A percentile compares a stretch with the other conserved stretches of the same genome.
These are phyloP conservation scores for Neonectria magnoliae DNA, from an alignment of 2,329 filamentous ascomycete genomes.

Conservation along the genomic window DNA sequence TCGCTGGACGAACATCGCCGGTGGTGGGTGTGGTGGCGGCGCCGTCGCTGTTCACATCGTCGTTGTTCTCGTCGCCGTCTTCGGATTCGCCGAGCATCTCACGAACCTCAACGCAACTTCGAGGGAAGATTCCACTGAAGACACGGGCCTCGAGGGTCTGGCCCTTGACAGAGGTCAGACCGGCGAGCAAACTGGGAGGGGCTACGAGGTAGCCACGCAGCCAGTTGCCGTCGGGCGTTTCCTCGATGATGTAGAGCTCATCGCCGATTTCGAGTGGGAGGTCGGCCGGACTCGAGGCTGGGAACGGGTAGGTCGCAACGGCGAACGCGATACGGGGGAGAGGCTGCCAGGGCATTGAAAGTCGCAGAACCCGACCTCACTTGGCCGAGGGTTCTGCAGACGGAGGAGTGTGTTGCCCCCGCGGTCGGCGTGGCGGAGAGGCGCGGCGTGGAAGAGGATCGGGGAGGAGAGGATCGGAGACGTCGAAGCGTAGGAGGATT, in stretches of 20 bases:
- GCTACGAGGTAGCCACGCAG: slow-evolving; percentile 95
- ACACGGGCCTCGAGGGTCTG: slow-evolving; percentile 95
- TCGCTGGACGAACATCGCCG: slow-evolving; percentile 45
- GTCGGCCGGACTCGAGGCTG: slow-evolving; percentile 85
- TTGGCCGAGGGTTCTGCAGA: slow-evolving; percentile 26
- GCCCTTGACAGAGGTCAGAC: slow-evolving; percentile 88
- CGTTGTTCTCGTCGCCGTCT: slow-evolving; percentile 57
- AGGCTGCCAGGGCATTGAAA: slow-evolving; percentile 92
- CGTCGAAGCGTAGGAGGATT: slow-evolving; percentile 15
- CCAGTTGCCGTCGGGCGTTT: slow-evolving; percentile 92
- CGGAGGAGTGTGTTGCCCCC: slow-evolving; percentile 26
- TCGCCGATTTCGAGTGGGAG: slow-evolving; percentile 97
- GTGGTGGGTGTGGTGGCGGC: slow-evolving; percentile 40
- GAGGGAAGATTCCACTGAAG: slow-evolving; percentile 97
- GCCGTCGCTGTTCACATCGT: slow-evolving; percentile 47
- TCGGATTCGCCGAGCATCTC: slow-evolving; percentile 86
- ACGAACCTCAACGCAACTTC: slow-evolving; percentile 92
- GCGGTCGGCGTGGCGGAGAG: slow-evolving; percentile 28
- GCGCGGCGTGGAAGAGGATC: slow-evolving; percentile 32
- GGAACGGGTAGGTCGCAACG: slow-evolving; percentile 94
- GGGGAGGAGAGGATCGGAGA: slow-evolving; percentile 32
- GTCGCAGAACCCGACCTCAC: slow-evolving; percentile 33
- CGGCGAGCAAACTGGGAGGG: slow-evolving; percentile 90
- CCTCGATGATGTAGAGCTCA: slow-evolving; percentile 98
- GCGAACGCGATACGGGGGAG: slow-evolving; percentile 97